These are phyloP conservation scores for Papilionanthe hybrid DNA, from an alignment of 116 monocot species.

Conservation along the genomic window DNA sequence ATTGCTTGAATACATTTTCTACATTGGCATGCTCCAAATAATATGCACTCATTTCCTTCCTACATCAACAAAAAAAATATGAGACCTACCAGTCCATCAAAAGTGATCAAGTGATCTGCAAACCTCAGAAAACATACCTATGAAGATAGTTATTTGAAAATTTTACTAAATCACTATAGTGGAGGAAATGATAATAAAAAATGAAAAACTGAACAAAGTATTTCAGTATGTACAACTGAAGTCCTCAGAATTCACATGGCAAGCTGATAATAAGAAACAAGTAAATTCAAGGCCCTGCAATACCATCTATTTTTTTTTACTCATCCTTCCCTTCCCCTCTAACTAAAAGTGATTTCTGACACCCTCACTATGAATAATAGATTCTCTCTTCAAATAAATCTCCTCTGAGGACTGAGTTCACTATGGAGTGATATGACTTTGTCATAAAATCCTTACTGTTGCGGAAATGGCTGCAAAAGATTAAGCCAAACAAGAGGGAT, in stretches of 20 bases:
- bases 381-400: too few relatives aligned
- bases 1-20: slow-evolving; percentile 55
- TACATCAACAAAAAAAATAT: slow-evolving; percentile 20
- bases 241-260: background rate
- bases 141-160: background rate
- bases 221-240: background rate
- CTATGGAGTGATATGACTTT: too few relatives aligned
- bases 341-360: too few relatives aligned
- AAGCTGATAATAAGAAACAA: background rate
- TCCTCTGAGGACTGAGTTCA: too few relatives aligned
- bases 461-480: too few relatives aligned
- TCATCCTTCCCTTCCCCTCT: too few relatives aligned
- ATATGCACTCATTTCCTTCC: slow-evolving; percentile 98
- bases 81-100: background rate
- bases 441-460: too few relatives aligned
- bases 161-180: background rate
- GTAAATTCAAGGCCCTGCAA: background rate
- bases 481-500: too few relatives aligned
- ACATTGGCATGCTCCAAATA: slow-evolving; percentile 90
- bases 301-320: background rate
- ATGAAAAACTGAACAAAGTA: background rate
- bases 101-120: background rate
- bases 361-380: too few relatives aligned
- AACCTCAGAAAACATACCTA: background rate
- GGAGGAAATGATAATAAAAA: background rate